Evolutionary conservation across 306 rosid species (phyloP).

Genomic region (Rosa rugosa): DNA sequence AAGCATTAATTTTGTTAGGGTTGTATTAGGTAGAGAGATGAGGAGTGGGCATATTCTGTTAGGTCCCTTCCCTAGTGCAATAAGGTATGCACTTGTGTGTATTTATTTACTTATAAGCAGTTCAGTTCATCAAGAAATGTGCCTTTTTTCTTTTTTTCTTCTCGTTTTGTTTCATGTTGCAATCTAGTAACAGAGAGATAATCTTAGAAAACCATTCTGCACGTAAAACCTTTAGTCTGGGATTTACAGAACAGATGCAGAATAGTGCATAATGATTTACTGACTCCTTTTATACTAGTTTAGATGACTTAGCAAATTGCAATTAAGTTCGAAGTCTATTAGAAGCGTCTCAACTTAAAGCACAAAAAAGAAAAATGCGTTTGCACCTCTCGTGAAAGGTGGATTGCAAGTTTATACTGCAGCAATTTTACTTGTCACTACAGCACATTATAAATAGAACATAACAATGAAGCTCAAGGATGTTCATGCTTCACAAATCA

Average conservation of each 20-base stretch:
- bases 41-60: slow-evolving; percentile 7
- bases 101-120: not conserved
- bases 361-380: not conserved
- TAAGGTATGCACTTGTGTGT: slow-evolving; percentile 11
- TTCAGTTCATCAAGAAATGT: not conserved
- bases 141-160: not conserved
- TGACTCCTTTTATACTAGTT: no score
- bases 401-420: not conserved
- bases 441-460: not conserved
- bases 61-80: slow-evolving; percentile 4
- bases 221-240: no score
- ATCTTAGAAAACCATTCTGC: not conserved
- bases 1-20: slow-evolving; percentile 8
- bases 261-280: not conserved
- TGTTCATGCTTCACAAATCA: not conserved
- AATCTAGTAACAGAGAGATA: not conserved
- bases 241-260: not conserved
- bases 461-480: not conserved
- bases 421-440: not conserved
- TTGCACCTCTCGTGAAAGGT: not conserved
- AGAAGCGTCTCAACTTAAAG: not conserved
- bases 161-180: not conserved
- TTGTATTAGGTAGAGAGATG: not conserved
- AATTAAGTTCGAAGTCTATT: not conserved
- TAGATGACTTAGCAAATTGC: not conserved